Evolutionary conservation across 805 yeast species (phyloP).

Genomic region (Starmerella lactis-condensi): DNA sequence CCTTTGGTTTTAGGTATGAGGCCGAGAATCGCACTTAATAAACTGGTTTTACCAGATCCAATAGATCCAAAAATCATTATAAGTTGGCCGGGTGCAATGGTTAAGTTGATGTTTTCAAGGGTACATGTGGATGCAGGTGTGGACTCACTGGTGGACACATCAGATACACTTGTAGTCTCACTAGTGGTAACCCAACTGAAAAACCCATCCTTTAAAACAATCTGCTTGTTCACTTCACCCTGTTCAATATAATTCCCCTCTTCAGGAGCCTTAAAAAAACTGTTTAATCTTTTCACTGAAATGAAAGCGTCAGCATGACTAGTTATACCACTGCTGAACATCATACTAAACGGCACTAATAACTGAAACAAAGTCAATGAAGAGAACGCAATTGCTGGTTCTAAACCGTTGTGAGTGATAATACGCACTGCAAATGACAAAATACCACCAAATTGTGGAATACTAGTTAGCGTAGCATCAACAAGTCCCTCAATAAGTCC

Average conservation of each 20-base stretch:
- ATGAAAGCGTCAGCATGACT: conserved; percentile 27
- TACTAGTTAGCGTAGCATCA: conserved; percentile 45
- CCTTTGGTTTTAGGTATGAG: conserved; percentile 45
- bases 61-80: conserved; percentile 61
- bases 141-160: too few relatives aligned
- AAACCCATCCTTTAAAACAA: conserved; percentile 25
- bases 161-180: too few relatives aligned
- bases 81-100: conserved; percentile 46
- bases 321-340: conserved; percentile 32
- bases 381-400: conserved; percentile 51
- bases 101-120: conserved; percentile 39
- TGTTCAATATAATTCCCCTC: conserved; percentile 20
- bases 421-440: conserved; percentile 33
- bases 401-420: conserved; percentile 27
- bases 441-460: conserved; percentile 58
- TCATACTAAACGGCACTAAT: conserved; percentile 46
- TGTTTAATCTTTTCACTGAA: conserved; percentile 16
- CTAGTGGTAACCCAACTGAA: conserved; percentile 41
- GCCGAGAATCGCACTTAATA: conserved; percentile 54
- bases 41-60: conserved; percentile 67
- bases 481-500: conserved; percentile 46
- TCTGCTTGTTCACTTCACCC: conserved; percentile 6
- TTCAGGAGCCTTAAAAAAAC: conserved; percentile 24
- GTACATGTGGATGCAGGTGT: too few relatives aligned
- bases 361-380: conserved; percentile 53